Evolutionary conservation across 2,329 filamentous ascomycete genomes (phyloP).

Genomic region (Diaporthe longicolla): DNA sequence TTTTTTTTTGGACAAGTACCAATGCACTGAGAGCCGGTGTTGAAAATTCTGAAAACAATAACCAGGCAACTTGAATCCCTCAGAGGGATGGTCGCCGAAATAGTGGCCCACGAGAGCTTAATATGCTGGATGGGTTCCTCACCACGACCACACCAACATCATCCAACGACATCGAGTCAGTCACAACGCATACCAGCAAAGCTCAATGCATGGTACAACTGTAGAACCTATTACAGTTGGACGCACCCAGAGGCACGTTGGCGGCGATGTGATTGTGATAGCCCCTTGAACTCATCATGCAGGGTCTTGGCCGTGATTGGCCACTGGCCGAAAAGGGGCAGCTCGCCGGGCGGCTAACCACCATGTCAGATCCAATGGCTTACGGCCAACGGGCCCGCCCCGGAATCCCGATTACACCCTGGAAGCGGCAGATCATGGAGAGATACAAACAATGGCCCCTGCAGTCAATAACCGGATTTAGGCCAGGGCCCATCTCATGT

Average conservation of each 20-base stretch:
- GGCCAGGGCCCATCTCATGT: not conserved
- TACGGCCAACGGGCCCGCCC: not conserved
- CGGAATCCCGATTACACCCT: slow-evolving; percentile 10
- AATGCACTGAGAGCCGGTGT: not conserved
- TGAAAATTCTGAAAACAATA: not conserved
- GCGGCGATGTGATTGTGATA: slow-evolving; percentile 35
- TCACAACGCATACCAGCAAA: not conserved
- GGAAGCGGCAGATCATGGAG: not conserved
- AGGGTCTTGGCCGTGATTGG: slow-evolving; percentile 19
- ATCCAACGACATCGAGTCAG: slow-evolving; percentile 24
- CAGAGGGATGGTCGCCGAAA: not conserved
- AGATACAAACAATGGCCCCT: not conserved
- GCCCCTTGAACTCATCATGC: slow-evolving; percentile 27
- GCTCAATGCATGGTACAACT: not conserved
- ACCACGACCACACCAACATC: not conserved
- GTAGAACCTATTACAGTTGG: slow-evolving; percentile 7
- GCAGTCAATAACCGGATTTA: not conserved
- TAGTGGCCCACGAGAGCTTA: not conserved
- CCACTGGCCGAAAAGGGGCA: slow-evolving; percentile 13
- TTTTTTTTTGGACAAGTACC: no score
- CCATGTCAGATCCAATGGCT: slow-evolving; percentile 8
- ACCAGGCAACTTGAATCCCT: not conserved
- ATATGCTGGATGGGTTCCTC: not conserved
- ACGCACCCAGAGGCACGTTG: not conserved
- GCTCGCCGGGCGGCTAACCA: slow-evolving; percentile 29